Percentiles rank a stretch among this genome's conserved stretches.
Evolutionary conservation across 164 flowering plant genomes (phyloP).

Genomic region (Brasenia schreberi): DNA sequence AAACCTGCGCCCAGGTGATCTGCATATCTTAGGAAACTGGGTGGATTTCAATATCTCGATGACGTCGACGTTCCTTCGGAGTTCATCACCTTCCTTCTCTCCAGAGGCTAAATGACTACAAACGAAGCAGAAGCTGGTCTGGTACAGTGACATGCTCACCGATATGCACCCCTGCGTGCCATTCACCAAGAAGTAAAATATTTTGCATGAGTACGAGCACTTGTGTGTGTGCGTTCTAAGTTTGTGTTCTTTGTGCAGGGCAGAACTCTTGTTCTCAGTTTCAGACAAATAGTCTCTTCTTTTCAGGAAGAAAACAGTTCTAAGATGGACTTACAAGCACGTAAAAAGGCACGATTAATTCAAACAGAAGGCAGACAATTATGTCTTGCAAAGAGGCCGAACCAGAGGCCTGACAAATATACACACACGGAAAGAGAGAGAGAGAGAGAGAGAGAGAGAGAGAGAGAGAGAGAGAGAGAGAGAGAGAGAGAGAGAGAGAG

Average conservation of each 20-base stretch:
- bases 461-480: not conserved
- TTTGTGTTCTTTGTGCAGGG: not conserved
- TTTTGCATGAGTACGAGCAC: not conserved
- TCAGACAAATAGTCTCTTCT: not conserved
- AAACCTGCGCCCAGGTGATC: conserved; percentile 20
- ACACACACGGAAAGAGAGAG: no score
- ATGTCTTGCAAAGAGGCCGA: not conserved
- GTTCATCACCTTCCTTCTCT: conserved; percentile 91
- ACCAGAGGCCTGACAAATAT: no score
- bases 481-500: no score
- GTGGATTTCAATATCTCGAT: conserved; percentile 61
- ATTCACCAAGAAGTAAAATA: not conserved
- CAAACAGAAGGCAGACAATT: not conserved
- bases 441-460: not conserved
- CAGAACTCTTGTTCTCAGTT: not conserved
- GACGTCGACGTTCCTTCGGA: conserved; percentile 71
- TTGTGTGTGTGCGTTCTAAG: not conserved
- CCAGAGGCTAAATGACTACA: conserved; percentile 96
- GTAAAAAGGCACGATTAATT: not conserved
- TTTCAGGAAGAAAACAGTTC: not conserved
- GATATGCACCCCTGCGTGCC: conserved; percentile 81
- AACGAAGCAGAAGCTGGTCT: conserved; percentile 85
- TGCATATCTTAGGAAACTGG: conserved; percentile 63
- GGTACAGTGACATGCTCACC: conserved; percentile 78
- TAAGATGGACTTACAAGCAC: not conserved